Evolutionary conservation across 2,329 filamentous ascomycete species (phyloP).

Genomic region (Sordariomycetes sp.): DNA sequence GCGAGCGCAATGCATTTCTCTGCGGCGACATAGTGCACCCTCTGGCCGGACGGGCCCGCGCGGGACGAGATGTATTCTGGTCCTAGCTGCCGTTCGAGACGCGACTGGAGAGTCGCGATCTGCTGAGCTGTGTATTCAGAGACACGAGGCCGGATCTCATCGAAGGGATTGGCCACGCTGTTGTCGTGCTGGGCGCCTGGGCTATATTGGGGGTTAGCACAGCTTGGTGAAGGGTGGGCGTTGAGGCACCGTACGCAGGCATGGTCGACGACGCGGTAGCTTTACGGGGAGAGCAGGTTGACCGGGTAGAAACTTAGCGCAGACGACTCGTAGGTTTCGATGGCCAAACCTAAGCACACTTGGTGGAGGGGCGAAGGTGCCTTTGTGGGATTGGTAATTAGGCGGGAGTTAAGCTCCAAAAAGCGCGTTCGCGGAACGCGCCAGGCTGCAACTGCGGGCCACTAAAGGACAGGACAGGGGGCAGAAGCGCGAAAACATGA

Average conservation of each 20-base stretch:
- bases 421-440: not conserved
- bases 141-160: constrained; percentile 57
- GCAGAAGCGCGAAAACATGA: not conserved
- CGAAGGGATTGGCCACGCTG: constrained; percentile 65
- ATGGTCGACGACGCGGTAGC: constrained; percentile 15
- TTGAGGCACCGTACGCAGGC: constrained; percentile 29
- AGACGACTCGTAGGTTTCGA: not conserved
- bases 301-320: not conserved
- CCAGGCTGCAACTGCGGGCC: not conserved
- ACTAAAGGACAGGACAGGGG: not conserved
- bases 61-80: constrained; percentile 91
- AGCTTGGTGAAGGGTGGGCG: not conserved
- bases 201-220: constrained; percentile 26
- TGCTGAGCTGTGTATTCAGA: constrained; percentile 80
- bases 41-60: constrained; percentile 70
- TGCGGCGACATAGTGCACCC: constrained; percentile 88
- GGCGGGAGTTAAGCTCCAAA: too few species aligned
- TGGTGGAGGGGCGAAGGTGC: not conserved
- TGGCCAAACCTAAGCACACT: not conserved
- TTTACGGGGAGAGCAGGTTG: not conserved
- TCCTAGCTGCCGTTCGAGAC: constrained; percentile 85
- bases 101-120: constrained; percentile 76
- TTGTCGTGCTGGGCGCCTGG: constrained; percentile 58
- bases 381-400: not conserved
- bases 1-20: constrained; percentile 94